Evolutionary conservation across 257 asterid species (phyloP), one percentile per base, ranked within the genome.

Genomic region (Nicotiana noctiflora): DNA sequence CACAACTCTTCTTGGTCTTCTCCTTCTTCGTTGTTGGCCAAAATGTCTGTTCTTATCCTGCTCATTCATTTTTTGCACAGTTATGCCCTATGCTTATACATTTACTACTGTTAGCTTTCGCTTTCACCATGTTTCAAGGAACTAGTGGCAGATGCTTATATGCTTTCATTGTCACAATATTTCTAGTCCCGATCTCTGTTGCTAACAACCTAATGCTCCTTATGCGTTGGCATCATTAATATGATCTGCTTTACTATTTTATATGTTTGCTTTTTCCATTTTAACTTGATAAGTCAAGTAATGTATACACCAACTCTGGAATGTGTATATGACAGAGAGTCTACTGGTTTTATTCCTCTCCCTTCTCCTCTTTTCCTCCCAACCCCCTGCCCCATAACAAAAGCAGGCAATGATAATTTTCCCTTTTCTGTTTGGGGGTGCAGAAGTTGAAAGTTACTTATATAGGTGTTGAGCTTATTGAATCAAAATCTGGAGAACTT

Each of bases 391-490:
- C 23, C 78, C 19, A 2, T 8, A 46, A 72, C 23, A 49, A 72
- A 49, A 49, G 46, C 17, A 2, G 18, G 12, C 57, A 34, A 32
- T 83, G 66, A 46, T 78, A 67, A 86, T 56, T 62, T 81, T 46
- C 62, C 80, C 55, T 82, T 86, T 29, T 56, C 40, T 72, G 8
- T 72, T 21, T 6, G 21, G 77, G 59, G 37, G 19, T 88, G 86
- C 93, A 96, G 99, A 96, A 91, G 92, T 87, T 96, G 90, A 94
- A 91, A 88, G 88, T 96, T 82, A 96, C 99, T 21, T 91, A 89
- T 83, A 91, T 84, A 23, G 99, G 99, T 66, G 90, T 93, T 59
- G 97, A 96, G 86, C 92, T 96, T 86, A 88, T 90, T 85, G 98
- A 93, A 79, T 76, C 88, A 85, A 90, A 91, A 87, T 89, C 97